Conservation (phyloP, 352 stramenopile genomes). For the Globisporangium cylindrosporum region DNA sequence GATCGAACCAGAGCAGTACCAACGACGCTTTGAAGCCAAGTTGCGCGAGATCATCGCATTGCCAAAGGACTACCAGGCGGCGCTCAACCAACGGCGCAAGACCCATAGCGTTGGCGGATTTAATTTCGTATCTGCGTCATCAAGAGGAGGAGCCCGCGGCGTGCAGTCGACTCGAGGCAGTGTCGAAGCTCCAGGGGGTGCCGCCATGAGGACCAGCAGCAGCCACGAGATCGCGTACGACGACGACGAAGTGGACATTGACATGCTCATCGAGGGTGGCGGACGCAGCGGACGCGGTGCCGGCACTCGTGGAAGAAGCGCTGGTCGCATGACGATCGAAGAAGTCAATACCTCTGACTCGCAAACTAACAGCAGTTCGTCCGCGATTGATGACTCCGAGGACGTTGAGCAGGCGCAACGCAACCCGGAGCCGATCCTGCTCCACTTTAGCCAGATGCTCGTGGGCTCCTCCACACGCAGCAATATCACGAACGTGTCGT, state of each 20-base stretch:
- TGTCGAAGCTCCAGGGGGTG: not conserved
- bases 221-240: conserved; percentile 2
- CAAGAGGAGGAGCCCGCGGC: not conserved
- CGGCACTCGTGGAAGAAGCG: not conserved
- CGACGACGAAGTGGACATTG: conserved; percentile 17
- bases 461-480: conserved; percentile 20
- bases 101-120: conserved; percentile 2
- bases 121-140: not conserved
- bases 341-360: conserved; percentile 32
- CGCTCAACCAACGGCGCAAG: conserved; percentile 8
- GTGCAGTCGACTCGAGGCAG: not conserved
- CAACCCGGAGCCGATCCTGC: conserved; percentile 53
- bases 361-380: conserved; percentile 16
- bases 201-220: not conserved
- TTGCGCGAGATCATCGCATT: conserved; percentile 78
- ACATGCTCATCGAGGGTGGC: conserved; percentile 4
- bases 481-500: conserved; percentile 20
- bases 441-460: conserved; percentile 39
- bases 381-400: conserved; percentile 3
- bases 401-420: conserved; percentile 49
- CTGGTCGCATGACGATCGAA: conserved; percentile 1
- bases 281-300: conserved; percentile 5
- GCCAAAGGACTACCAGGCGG: conserved; percentile 43
- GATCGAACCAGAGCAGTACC: conserved; percentile 75
- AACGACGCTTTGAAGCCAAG: conserved; percentile 81